phyloP scores from a whole-genome alignment of 139 green algal species.

The Auxenochlorella protothecoides region DNA sequence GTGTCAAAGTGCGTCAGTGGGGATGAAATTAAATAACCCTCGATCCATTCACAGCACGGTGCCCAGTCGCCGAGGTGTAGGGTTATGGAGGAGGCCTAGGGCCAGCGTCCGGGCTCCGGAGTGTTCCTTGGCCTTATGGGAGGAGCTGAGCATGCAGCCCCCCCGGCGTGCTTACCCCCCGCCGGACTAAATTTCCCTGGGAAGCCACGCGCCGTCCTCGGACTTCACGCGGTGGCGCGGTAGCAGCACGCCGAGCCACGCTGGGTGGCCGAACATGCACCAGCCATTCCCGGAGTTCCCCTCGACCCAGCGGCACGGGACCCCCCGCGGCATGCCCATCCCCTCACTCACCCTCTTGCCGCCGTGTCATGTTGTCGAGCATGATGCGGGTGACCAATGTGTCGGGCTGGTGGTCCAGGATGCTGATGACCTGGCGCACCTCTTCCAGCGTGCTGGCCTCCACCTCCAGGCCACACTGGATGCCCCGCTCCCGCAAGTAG shows the following conservation, averaged over 20 bases:
- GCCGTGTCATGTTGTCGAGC: constrained; percentile 96
- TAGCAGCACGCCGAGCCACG: not conserved
- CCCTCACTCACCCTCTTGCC: constrained; percentile 4
- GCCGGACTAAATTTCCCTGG: too few species aligned
- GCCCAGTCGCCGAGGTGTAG: not conserved
- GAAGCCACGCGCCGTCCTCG: too few species aligned
- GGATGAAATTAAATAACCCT: not conserved
- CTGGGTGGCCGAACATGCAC: not conserved
- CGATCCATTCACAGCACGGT: too few species aligned
- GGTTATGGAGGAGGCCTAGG: not conserved
- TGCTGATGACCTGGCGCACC: constrained; percentile 65
- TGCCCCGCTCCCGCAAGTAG: constrained; percentile 39
- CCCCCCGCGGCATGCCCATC: not conserved
- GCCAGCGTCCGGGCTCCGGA: too few species aligned
- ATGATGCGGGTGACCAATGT: constrained; percentile 68
- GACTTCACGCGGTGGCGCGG: not conserved
- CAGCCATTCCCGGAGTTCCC: not conserved
- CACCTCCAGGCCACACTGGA: constrained; percentile 63
- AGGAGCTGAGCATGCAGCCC: too few species aligned
- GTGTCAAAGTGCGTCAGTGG: not conserved
- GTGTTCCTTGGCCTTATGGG: too few species aligned
- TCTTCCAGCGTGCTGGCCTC: constrained; percentile 87
- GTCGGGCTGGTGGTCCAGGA: constrained; percentile 23
- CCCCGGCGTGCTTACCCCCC: too few species aligned
- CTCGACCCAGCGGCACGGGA: not conserved